Conservation (phyloP, 495 filamentous ascomycete species). For the Penicillium silybi region DNA sequence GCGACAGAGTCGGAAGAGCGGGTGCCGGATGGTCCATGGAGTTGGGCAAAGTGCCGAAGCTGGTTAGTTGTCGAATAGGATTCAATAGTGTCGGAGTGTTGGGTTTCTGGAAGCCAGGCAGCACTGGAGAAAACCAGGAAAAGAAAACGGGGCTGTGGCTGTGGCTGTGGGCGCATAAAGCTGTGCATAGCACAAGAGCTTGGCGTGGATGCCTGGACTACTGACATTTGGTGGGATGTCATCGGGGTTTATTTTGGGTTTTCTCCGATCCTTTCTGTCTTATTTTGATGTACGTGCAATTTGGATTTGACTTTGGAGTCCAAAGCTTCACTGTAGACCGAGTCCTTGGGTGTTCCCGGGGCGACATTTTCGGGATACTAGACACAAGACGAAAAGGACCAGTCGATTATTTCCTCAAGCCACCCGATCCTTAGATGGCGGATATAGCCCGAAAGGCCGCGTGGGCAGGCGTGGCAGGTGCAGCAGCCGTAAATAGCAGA, state of each 20-base stretch:
- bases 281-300: not conserved
- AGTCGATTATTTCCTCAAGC: not conserved
- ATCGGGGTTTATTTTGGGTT: not conserved
- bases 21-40: constrained; percentile 1
- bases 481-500: constrained; percentile 1
- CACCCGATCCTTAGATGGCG: constrained; percentile 6
- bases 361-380: not conserved
- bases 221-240: not conserved
- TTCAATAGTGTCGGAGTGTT: constrained; percentile 8
- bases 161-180: constrained; percentile 15
- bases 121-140: not conserved
- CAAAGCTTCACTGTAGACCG: not conserved
- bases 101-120: constrained; percentile 8
- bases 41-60: constrained; percentile 4
- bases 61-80: not conserved
- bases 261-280: not conserved
- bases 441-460: constrained; percentile 12
- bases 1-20: not conserved
- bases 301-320: not conserved
- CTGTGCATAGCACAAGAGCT: not conserved
- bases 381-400: not conserved
- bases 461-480: constrained; percentile 13
- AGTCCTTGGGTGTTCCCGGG: not conserved
- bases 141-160: constrained; percentile 14
- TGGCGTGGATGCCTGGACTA: constrained; percentile 6